These are phyloP conservation scores for Stephanodiscus triporus DNA, from an alignment of 108 stramenopile species.

Conservation along the genomic window DNA sequence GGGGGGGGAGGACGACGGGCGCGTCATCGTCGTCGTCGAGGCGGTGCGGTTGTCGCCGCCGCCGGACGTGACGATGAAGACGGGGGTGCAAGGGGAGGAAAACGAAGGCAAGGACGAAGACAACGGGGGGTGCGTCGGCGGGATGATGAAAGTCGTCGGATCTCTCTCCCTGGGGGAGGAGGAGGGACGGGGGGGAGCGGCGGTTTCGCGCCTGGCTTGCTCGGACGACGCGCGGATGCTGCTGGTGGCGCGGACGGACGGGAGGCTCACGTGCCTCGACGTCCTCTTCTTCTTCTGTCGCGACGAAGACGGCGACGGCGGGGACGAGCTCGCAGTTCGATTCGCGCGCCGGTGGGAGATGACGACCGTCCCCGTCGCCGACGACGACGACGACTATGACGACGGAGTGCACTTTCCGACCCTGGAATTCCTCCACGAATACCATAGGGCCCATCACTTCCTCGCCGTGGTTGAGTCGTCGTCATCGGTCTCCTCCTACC, in stretches of 20 bases:
- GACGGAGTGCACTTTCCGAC: constrained; percentile 39
- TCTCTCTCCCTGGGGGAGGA: not conserved
- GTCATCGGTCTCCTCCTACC: not conserved
- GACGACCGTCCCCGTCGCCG: constrained; percentile 24
- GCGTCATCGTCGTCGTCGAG: constrained; percentile 10
- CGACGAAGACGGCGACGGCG: not conserved
- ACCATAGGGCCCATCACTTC: constrained; percentile 19
- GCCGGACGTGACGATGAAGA: not conserved
- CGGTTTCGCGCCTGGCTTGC: constrained; percentile 26
- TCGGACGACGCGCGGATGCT: constrained; percentile 42
- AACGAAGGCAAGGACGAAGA: constrained; percentile 6
- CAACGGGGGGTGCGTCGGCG: not conserved
- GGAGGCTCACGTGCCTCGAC: constrained; percentile 64
- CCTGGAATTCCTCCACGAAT: constrained; percentile 18
- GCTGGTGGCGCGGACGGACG: constrained; percentile 46
- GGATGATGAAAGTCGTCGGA: constrained; percentile 18
- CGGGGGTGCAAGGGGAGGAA: not conserved
- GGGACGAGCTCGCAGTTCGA: constrained; percentile 40
- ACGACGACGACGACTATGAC: constrained; percentile 1
- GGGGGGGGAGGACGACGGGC: not conserved
- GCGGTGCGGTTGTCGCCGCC: constrained; percentile 15
- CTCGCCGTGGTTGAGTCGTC: constrained; percentile 24
- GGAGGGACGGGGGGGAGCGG: too few relatives aligned
- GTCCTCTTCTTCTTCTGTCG: constrained; percentile 32
- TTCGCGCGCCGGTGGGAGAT: constrained; percentile 34